Evolutionary conservation across 1,284 basidiomycete species (phyloP).

Genomic region (Ceratobasidium sp.): DNA sequence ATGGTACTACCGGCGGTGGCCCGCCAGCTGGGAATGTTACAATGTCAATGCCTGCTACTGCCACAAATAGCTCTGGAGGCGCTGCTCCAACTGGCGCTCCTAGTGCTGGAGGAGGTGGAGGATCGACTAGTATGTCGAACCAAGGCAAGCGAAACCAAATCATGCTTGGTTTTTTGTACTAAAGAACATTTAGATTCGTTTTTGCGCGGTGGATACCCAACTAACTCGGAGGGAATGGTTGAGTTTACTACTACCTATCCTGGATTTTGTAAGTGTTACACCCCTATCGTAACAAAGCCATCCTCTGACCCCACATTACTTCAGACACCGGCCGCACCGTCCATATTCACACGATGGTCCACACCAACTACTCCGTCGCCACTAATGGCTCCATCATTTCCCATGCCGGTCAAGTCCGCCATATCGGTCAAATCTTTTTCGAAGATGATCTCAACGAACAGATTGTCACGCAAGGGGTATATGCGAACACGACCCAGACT

Average conservation of each 20-base stretch:
- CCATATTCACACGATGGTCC: conserved; percentile 59
- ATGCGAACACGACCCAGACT: conserved; percentile 54
- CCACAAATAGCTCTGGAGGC: not conserved
- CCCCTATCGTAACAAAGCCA: no score
- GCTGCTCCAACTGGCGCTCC: conserved; percentile 16
- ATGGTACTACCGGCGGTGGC: no score
- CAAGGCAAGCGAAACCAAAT: conserved; percentile 53
- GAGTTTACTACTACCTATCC: conserved; percentile 80
- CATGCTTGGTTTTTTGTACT: not conserved
- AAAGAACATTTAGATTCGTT: conserved; percentile 60
- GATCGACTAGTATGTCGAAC: conserved; percentile 44
- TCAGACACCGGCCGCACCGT: conserved; percentile 64
- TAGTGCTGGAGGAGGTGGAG: conserved; percentile 28
- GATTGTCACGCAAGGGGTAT: conserved; percentile 55
- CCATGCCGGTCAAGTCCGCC: conserved; percentile 63
- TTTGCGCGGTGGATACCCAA: conserved; percentile 76
- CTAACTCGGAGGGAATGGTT: conserved; percentile 74
- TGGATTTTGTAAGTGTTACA: conserved; percentile 63
- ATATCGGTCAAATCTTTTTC: conserved; percentile 78
- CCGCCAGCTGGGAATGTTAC: not conserved
- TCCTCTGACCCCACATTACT: conserved; percentile 50
- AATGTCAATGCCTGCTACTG: not conserved
- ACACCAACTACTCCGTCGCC: conserved; percentile 54
- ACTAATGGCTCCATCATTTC: conserved; percentile 60
- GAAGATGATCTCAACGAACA: conserved; percentile 69